Conservation (phyloP, 371 early-diverging fungal species). For the Haplosporangium sp. region DNA sequence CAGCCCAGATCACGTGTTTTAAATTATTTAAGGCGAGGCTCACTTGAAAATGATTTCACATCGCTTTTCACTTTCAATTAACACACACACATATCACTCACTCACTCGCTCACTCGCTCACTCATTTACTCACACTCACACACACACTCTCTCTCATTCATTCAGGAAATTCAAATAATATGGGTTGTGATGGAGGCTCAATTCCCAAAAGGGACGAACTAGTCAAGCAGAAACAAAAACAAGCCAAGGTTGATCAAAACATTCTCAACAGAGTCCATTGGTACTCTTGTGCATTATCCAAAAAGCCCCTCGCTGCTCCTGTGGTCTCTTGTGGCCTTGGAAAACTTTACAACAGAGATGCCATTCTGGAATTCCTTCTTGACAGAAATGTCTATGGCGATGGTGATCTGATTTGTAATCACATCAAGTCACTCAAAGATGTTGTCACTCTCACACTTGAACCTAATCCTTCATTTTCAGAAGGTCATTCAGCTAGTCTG, state of each 20-base stretch:
- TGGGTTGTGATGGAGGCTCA: slow-evolving; percentile 97
- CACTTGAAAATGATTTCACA: background rate
- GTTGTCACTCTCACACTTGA: slow-evolving; percentile 80
- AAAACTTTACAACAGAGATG: slow-evolving; percentile 93
- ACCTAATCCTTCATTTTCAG: slow-evolving; percentile 76
- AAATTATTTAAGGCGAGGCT: background rate
- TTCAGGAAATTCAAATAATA: slow-evolving; percentile 33
- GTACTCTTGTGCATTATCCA: slow-evolving; percentile 91
- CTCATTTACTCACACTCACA: too few relatives aligned
- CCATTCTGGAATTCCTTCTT: slow-evolving; percentile 86
- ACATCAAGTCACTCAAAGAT: slow-evolving; percentile 82
- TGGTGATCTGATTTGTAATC: slow-evolving; percentile 83
- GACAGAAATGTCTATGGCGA: slow-evolving; percentile 85
- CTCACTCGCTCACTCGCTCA: too few relatives aligned
- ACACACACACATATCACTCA: too few relatives aligned
- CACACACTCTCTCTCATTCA: too few relatives aligned
- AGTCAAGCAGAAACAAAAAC: slow-evolving; percentile 88
- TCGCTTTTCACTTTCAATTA: background rate
- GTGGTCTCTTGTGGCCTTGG: slow-evolving; percentile 88
- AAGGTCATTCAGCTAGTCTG: slow-evolving; percentile 44
- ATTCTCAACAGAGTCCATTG: slow-evolving; percentile 76
- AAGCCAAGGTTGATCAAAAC: slow-evolving; percentile 79
- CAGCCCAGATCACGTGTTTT: background rate
- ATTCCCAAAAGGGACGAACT: slow-evolving; percentile 95
- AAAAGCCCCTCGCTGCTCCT: slow-evolving; percentile 82